Evolutionary conservation across 73 alveolate species (phyloP).

Genomic region (Paramecium sexaurelia): DNA sequence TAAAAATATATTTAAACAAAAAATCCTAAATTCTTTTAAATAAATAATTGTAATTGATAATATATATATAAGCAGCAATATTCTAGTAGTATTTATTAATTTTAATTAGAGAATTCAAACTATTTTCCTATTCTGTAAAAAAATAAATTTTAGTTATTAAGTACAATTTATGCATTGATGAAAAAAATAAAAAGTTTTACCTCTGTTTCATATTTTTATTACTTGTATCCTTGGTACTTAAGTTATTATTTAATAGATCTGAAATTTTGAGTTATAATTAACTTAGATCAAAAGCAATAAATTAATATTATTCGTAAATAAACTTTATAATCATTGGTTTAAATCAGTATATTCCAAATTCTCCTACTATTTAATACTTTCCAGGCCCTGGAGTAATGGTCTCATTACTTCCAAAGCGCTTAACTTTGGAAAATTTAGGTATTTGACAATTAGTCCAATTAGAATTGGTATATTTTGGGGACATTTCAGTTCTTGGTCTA

Average conservation of each 20-base stretch:
- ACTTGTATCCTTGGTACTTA: no score
- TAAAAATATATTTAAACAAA: no score
- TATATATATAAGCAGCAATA: no score
- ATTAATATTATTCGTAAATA: conserved; percentile 33
- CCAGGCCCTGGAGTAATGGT: conserved; percentile 1
- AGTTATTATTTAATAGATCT: background rate
- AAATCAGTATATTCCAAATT: conserved; percentile 17
- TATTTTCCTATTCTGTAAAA: no score
- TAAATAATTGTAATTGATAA: no score
- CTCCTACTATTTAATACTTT: conserved; percentile 7
- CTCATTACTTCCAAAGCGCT: background rate
- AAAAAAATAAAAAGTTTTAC: no score
- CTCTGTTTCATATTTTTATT: no score
- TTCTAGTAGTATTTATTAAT: no score
- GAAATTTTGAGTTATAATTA: background rate
- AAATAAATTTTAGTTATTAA: no score
- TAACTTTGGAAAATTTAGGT: background rate
- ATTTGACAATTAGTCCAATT: background rate
- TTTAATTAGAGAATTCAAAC: no score
- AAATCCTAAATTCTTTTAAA: no score
- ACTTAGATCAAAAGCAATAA: background rate
- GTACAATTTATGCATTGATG: no score
- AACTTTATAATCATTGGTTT: conserved; percentile 12
- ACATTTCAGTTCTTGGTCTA: background rate
- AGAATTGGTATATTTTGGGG: background rate